Percentiles rank a stretch among this genome's conserved stretches.
phyloP scores from a whole-genome alignment of 345 rosid species.

The Eucalyptus paniculata region DNA sequence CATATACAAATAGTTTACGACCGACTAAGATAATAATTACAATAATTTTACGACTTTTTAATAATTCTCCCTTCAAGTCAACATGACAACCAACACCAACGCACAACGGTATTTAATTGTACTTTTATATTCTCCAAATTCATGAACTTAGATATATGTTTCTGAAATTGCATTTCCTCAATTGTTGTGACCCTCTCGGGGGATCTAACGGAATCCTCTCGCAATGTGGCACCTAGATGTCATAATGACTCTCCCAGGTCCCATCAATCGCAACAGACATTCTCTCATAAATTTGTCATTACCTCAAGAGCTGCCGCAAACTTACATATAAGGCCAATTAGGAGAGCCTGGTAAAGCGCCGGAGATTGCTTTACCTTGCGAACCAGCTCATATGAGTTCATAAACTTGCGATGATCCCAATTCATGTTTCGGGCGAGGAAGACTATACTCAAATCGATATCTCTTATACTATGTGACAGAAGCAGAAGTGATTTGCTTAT shows the following conservation, averaged over 20 bases:
- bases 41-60: too few species aligned
- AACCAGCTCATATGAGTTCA: neutral
- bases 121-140: neutral
- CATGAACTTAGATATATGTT: neutral
- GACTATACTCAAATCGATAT: neutral
- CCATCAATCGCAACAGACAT: neutral
- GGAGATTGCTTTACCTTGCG: neutral
- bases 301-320: neutral
- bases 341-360: neutral
- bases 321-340: neutral
- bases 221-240: neutral
- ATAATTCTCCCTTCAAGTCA: neutral
- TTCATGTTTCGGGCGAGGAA: neutral
- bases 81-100: neutral
- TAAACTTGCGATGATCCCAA: neutral
- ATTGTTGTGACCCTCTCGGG: neutral
- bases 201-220: neutral
- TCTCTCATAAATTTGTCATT: neutral
- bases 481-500: neutral
- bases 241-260: neutral
- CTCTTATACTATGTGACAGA: neutral
- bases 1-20: rapidly evolving
- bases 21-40: rapidly evolving
- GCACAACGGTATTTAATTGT: neutral
- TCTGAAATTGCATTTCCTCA: neutral